A percentile compares a stretch with the other conserved stretches of the same genome.
Conservation (phyloP, 176 grass and related monocot species). For the Zoysia japonica region DNA sequence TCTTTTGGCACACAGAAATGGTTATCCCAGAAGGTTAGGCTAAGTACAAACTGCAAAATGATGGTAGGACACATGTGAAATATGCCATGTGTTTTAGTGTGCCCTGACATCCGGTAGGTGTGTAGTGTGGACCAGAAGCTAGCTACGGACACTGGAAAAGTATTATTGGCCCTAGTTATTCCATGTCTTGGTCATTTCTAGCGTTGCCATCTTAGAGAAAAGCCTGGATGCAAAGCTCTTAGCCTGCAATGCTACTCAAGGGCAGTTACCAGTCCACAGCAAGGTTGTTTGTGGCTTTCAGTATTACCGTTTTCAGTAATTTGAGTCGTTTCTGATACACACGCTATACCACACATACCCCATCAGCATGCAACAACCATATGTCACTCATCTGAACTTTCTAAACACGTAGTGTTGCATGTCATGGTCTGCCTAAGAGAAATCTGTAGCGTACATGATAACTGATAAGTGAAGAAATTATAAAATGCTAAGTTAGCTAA, state of each 20-base stretch:
- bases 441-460: background rate
- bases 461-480: background rate
- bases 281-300: conserved; percentile 39
- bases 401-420: conserved; percentile 1
- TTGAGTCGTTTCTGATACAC: conserved; percentile 35
- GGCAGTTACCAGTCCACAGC: conserved; percentile 87
- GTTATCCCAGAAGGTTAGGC: background rate
- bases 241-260: conserved; percentile 44
- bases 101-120: conserved; percentile 36
- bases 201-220: conserved; percentile 40
- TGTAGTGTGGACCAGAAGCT: conserved; percentile 50
- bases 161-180: conserved; percentile 44
- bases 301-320: conserved; percentile 37
- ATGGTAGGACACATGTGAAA: conserved; percentile 24
- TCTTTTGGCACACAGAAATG: conserved; percentile 3
- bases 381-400: background rate
- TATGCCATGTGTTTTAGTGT: conserved; percentile 36
- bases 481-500: background rate
- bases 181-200: conserved; percentile 56
- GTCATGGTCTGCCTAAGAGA: conserved; percentile 14
- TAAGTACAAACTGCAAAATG: conserved; percentile 30
- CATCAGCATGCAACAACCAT: conserved; percentile 4
- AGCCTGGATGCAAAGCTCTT: conserved; percentile 45
- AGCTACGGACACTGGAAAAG: conserved; percentile 37
- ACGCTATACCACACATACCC: background rate